Evolutionary conservation across 73 alveolate genomes (phyloP).

Genomic region (Diophrys sp.): DNA sequence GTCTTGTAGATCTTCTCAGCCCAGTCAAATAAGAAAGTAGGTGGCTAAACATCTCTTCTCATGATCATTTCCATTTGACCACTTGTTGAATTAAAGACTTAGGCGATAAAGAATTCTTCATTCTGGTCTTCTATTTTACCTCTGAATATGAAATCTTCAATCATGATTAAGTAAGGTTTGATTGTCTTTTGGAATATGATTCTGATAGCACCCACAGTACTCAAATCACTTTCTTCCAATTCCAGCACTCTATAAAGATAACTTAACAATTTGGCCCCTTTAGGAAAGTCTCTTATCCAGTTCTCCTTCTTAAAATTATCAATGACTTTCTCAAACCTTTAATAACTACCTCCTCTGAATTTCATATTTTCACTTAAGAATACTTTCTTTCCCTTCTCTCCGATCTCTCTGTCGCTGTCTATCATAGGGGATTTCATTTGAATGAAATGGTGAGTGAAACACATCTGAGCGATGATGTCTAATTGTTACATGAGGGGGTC

Average conservation of each 20-base stretch:
- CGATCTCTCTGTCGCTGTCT: not conserved
- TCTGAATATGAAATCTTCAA: slow-evolving; percentile 15
- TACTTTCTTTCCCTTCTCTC: not conserved
- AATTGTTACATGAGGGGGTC: slow-evolving; percentile 10
- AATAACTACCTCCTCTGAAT: not conserved
- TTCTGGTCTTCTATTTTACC: slow-evolving; percentile 52
- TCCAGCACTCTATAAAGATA: slow-evolving; percentile 33
- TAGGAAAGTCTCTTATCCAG: slow-evolving; percentile 43
- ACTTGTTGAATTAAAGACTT: slow-evolving; percentile 5
- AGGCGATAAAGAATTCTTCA: slow-evolving; percentile 41
- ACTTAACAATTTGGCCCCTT: slow-evolving; percentile 44
- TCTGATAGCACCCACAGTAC: slow-evolving; percentile 18
- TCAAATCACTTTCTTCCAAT: slow-evolving; percentile 38
- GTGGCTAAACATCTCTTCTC: not conserved
- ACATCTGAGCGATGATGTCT: slow-evolving; percentile 4
- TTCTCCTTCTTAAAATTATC: slow-evolving; percentile 5
- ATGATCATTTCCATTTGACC: not conserved
- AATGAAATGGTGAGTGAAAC: slow-evolving; percentile 8
- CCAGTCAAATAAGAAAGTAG: not conserved
- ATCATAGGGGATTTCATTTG: not conserved
- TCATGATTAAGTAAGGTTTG: slow-evolving; percentile 40
- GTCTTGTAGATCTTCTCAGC: slow-evolving; percentile 6
- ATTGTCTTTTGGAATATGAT: slow-evolving; percentile 23
- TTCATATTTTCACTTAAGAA: not conserved
- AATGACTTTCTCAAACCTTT: not conserved